A percentile compares a stretch with the other conserved stretches of the same genome.
phyloP scores from a whole-genome alignment of 768 basidiomycete species.

The Mycena venus region DNA sequence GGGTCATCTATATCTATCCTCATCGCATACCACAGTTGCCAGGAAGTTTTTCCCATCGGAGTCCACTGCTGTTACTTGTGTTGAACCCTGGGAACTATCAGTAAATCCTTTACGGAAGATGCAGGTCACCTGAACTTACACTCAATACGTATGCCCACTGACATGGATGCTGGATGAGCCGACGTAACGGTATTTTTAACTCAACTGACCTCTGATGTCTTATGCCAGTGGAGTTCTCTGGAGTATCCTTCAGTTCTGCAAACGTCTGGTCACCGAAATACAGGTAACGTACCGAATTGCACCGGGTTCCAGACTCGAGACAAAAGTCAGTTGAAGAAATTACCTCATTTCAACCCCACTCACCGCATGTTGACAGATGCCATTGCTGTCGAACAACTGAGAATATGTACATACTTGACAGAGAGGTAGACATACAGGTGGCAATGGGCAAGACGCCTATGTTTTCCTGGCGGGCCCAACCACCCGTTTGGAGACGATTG shows the following conservation, averaged over 20 bases:
- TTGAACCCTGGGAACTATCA: constrained; percentile 51
- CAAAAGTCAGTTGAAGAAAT: not conserved
- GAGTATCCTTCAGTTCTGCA: not conserved
- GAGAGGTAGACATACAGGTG: constrained; percentile 49
- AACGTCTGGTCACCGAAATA: not conserved
- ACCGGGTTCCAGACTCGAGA: constrained; percentile 53
- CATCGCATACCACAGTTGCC: constrained; percentile 64
- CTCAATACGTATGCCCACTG: constrained; percentile 67
- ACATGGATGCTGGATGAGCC: constrained; percentile 12
- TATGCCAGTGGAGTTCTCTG: constrained; percentile 70
- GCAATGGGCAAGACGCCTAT: constrained; percentile 64
- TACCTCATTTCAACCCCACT: not conserved
- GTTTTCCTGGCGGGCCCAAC: constrained; percentile 73
- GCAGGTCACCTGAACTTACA: constrained; percentile 1
- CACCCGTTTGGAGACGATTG: constrained; percentile 69
- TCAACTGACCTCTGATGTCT: constrained; percentile 55
- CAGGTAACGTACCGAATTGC: constrained; percentile 55
- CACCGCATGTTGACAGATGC: constrained; percentile 66
- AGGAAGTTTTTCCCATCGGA: constrained; percentile 62
- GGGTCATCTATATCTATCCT: constrained; percentile 32
- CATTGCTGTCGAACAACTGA: constrained; percentile 42
- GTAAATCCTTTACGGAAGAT: not conserved
- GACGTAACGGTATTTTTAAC: not conserved
- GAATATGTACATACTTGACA: not conserved
- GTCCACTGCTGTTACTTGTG: constrained; percentile 64